phyloP scores from a whole-genome alignment of 768 basidiomycete genomes.

The Cystofilobasidium ferigula region DNA sequence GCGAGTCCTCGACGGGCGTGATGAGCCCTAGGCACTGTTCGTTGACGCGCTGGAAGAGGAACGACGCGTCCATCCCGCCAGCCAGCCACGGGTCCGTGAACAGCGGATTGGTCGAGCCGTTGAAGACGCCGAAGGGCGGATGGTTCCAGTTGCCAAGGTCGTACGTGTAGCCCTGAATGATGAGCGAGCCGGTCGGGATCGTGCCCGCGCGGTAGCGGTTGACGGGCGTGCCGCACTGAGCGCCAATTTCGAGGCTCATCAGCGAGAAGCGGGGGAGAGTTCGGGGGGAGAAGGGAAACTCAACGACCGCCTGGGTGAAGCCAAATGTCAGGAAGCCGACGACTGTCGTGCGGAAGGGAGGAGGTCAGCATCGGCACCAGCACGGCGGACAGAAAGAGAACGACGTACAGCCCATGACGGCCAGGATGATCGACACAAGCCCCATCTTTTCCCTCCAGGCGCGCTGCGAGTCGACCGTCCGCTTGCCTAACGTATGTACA shows the following conservation, averaged over 20 bases:
- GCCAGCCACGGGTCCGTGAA: constrained; percentile 63
- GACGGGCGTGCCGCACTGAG: constrained; percentile 79
- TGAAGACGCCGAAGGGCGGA: constrained; percentile 57
- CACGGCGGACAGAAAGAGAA: not conserved
- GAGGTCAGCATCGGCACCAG: not conserved
- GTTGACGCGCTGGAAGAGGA: constrained; percentile 88
- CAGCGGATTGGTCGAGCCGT: constrained; percentile 72
- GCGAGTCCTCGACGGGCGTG: constrained; percentile 41
- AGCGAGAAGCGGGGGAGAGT: no score
- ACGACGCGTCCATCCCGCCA: constrained; percentile 79
- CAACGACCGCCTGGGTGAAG: constrained; percentile 86
- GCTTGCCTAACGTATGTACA: constrained; percentile 54
- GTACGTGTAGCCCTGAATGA: constrained; percentile 90
- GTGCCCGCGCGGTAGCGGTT: constrained; percentile 70
- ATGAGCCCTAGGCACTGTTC: constrained; percentile 69
- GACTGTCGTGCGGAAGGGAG: constrained; percentile 64
- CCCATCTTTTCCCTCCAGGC: constrained; percentile 99
- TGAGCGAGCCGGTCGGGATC: constrained; percentile 65
- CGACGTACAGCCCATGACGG: constrained; percentile 56
- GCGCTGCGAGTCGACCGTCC: constrained; percentile 80
- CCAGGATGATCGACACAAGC: constrained; percentile 61
- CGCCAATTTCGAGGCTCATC: no score
- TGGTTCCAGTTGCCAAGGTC: constrained; percentile 80
- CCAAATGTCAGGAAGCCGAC: constrained; percentile 99
- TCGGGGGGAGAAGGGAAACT: no score